phyloP scores from a whole-genome alignment of 768 basidiomycete genomes.

The Russula lepida region DNA sequence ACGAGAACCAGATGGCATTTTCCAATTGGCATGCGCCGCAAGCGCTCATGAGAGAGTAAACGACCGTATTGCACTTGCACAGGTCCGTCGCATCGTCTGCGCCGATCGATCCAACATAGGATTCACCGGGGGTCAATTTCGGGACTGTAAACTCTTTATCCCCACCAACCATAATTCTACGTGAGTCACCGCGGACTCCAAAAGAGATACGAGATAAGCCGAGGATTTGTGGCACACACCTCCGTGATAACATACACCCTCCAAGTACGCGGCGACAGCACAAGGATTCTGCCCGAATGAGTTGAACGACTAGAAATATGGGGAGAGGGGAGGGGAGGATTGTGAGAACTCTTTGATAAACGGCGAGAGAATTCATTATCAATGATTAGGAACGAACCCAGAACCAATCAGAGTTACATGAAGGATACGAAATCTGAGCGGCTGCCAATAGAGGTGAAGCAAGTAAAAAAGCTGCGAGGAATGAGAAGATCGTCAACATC shows the following conservation, averaged over 20 bases:
- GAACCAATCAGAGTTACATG: background rate
- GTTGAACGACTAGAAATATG: constrained; percentile 2
- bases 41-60: constrained; percentile 30
- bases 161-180: background rate
- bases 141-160: background rate
- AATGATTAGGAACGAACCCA: constrained; percentile 2
- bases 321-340: too few relatives aligned
- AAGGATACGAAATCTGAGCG: background rate
- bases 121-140: background rate
- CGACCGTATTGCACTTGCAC: constrained; percentile 29
- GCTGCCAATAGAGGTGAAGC: background rate
- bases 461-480: background rate
- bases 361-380: background rate
- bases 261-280: background rate
- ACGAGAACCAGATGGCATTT: constrained; percentile 15
- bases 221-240: background rate
- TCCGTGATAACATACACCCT: constrained; percentile 5
- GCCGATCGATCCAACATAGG: constrained; percentile 13
- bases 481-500: background rate
- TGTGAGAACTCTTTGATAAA: background rate
- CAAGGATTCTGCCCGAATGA: constrained; percentile 8
- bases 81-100: constrained; percentile 23
- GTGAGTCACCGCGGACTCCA: background rate
- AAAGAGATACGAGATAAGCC: background rate
- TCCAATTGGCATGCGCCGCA: constrained; percentile 28